These are phyloP conservation scores for Lycium barbarum DNA, from an alignment of 257 asterid genomes.

Conservation along the genomic window DNA sequence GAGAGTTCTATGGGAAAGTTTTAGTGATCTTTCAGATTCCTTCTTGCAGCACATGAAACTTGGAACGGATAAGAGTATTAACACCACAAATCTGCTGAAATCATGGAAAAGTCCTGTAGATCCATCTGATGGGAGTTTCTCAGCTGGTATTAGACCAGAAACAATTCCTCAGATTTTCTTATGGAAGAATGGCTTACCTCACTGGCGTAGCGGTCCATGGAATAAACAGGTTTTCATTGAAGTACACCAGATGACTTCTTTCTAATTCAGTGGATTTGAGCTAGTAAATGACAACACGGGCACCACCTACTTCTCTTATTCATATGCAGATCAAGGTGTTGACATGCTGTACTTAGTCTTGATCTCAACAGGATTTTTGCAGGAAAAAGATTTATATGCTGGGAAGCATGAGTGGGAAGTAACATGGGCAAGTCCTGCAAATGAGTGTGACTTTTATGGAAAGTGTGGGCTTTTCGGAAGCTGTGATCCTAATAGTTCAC, in stretches of 20 bases:
- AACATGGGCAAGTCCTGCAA: constrained; percentile 30
- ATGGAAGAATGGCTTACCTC: constrained; percentile 40
- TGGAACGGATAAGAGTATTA: constrained; percentile 37
- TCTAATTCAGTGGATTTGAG: constrained; percentile 23
- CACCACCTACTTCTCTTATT: constrained; percentile 21
- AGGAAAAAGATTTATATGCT: constrained; percentile 36
- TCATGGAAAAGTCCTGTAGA: constrained; percentile 55
- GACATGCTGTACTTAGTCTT: constrained; percentile 20
- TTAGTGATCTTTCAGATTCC: constrained; percentile 45
- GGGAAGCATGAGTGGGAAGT: constrained; percentile 32
- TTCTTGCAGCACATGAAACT: constrained; percentile 50
- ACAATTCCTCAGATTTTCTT: constrained; percentile 44
- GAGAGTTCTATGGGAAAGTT: constrained; percentile 55
- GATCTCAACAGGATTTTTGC: constrained; percentile 35
- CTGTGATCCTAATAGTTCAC: constrained; percentile 38
- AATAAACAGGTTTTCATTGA: constrained; percentile 38
- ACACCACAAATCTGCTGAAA: constrained; percentile 31
- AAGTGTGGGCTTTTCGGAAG: constrained; percentile 50
- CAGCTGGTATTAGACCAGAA: constrained; percentile 30
- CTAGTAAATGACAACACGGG: neutral
- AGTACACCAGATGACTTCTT: constrained; percentile 12
- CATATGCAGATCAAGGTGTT: constrained; percentile 24
- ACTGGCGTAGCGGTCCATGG: constrained; percentile 63
- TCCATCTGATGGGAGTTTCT: constrained; percentile 57
- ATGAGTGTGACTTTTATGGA: constrained; percentile 44